Evolutionary conservation across 2,329 filamentous ascomycete species (phyloP).

Genomic region (Xylariaceae sp.): DNA sequence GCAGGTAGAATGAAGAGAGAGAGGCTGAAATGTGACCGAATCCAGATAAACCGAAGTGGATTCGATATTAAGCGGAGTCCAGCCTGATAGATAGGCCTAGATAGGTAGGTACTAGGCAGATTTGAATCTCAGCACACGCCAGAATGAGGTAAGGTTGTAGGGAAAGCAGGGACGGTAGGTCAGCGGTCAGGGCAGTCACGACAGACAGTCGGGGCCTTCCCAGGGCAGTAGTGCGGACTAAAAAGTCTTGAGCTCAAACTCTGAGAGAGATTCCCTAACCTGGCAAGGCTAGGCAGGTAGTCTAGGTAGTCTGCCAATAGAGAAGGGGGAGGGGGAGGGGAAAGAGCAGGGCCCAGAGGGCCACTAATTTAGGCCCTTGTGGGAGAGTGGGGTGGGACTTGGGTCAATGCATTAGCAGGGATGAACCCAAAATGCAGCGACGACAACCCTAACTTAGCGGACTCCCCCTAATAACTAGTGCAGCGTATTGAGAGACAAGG

Average conservation of each 20-base stretch:
- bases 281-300: conserved; percentile 13
- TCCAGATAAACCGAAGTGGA: conserved; percentile 12
- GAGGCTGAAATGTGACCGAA: conserved; percentile 6
- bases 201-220: neutral
- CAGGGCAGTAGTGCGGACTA: neutral
- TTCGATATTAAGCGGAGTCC: conserved; percentile 20
- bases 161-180: conserved; percentile 11
- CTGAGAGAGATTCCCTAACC: conserved; percentile 11
- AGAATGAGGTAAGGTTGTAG: conserved; percentile 18
- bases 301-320: neutral
- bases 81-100: conserved; percentile 18
- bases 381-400: conserved; percentile 11
- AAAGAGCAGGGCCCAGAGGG: conserved; percentile 6
- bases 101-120: conserved; percentile 15
- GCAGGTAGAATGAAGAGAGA: conserved; percentile 1
- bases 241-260: neutral
- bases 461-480: neutral
- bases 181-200: conserved; percentile 7
- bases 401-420: conserved; percentile 15
- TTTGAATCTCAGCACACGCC: conserved; percentile 21
- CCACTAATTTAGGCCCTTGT: conserved; percentile 12
- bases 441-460: neutral
- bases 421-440: conserved; percentile 10
- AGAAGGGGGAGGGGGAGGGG: neutral
- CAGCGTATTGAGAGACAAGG: neutral